Evolutionary conservation across 208 protist species (phyloP).

Genomic region (Crithidia fasciculata): DNA sequence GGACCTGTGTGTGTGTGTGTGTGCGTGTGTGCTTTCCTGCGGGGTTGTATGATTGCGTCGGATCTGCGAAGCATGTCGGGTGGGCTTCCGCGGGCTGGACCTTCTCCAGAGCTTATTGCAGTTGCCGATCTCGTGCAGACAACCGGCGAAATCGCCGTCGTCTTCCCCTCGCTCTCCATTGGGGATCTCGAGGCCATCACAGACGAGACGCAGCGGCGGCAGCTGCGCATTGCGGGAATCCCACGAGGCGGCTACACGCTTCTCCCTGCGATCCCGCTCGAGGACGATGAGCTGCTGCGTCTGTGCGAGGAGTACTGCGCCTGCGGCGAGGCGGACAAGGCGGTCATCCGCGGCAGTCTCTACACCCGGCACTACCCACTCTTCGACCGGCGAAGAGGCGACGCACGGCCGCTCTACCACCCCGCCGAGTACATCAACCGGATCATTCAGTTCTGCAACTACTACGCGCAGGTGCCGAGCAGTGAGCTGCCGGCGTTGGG

Average conservation of each 20-base stretch:
- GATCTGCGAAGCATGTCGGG: slow-evolving; percentile 6
- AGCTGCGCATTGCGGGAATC: slow-evolving; percentile 73
- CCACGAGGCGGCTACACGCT: slow-evolving; percentile 74
- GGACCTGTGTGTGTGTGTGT: not conserved
- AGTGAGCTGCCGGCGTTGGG: slow-evolving; percentile 22
- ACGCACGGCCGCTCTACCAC: slow-evolving; percentile 59
- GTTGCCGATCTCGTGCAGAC: slow-evolving; percentile 56
- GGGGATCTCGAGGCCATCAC: slow-evolving; percentile 77
- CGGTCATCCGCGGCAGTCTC: slow-evolving; percentile 42
- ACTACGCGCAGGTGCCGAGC: slow-evolving; percentile 28
- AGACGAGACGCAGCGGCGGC: slow-evolving; percentile 50
- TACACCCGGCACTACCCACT: slow-evolving; percentile 53
- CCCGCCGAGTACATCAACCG: slow-evolving; percentile 71
- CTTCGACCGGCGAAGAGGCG: slow-evolving; percentile 28
- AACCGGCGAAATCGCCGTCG: slow-evolving; percentile 67
- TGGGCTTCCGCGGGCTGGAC: slow-evolving; percentile 15
- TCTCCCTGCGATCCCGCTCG: slow-evolving; percentile 69
- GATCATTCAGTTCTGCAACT: slow-evolving; percentile 67
- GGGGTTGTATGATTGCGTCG: not conserved
- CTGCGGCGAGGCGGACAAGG: slow-evolving; percentile 39
- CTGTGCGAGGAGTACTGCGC: slow-evolving; percentile 66
- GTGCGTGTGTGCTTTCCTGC: too few relatives aligned
- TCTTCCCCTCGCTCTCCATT: slow-evolving; percentile 53
- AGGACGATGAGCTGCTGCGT: slow-evolving; percentile 54
- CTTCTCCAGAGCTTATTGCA: slow-evolving; percentile 23